Evolutionary conservation across 805 yeast genomes (phyloP).

Genomic region (Yamadazyma sp.): DNA sequence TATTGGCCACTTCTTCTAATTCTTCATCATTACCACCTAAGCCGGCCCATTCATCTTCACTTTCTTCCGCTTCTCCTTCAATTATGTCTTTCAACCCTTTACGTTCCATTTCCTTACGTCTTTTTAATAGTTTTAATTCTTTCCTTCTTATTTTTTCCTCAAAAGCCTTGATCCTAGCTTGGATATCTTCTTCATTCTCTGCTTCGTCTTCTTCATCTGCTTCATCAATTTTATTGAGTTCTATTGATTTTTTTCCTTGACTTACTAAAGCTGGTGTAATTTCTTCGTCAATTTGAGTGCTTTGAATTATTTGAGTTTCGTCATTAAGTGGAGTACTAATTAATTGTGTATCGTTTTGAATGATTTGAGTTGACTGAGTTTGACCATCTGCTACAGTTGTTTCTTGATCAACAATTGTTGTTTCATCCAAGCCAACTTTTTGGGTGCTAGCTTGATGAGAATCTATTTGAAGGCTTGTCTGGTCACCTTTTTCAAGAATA

Average conservation of each 20-base stretch:
- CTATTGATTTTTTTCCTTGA: constrained; percentile 21
- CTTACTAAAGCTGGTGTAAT: constrained; percentile 23
- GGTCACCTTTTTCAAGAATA: constrained; percentile 1
- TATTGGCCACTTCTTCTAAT: constrained; percentile 51
- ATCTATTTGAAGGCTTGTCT: not conserved
- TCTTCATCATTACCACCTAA: constrained; percentile 73
- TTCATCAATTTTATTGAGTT: constrained; percentile 13
- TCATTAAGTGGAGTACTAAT: constrained; percentile 2
- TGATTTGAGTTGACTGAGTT: constrained; percentile 1
- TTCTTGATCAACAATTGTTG: not conserved
- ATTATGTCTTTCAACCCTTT: constrained; percentile 58
- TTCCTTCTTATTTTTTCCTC: constrained; percentile 36
- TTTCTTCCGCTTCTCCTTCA: constrained; percentile 84
- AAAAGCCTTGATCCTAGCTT: constrained; percentile 29
- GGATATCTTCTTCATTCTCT: constrained; percentile 22
- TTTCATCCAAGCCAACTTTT: not conserved
- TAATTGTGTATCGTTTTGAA: constrained; percentile 1
- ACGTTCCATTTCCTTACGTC: constrained; percentile 52
- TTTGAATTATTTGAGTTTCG: constrained; percentile 3
- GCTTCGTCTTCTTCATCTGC: constrained; percentile 22
- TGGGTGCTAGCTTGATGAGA: not conserved
- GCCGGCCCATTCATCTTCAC: constrained; percentile 87
- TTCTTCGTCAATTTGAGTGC: constrained; percentile 7
- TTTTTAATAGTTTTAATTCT: constrained; percentile 31
- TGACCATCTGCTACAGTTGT: no score